A percentile compares a stretch with the other conserved stretches of the same genome.
phyloP scores from a whole-genome alignment of 768 basidiomycete species.

The Collybia mongolica region DNA sequence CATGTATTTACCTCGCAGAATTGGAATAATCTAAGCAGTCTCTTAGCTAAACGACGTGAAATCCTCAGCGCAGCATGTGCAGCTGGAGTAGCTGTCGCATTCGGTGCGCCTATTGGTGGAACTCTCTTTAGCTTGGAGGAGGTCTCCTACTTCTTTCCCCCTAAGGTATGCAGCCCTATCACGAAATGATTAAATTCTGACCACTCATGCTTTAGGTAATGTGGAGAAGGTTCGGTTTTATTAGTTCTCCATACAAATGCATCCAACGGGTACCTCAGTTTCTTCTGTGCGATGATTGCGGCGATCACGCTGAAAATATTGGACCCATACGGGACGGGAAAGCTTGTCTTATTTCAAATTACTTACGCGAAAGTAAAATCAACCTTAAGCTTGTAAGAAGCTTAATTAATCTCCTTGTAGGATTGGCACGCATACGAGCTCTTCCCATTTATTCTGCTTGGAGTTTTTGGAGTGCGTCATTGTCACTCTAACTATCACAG shows the following conservation, averaged over 20 bases:
- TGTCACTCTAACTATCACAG: neutral
- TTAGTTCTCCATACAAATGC: constrained; percentile 23
- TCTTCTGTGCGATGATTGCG: constrained; percentile 98
- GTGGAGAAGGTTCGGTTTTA: constrained; percentile 77
- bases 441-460: constrained; percentile 79
- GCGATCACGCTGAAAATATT: constrained; percentile 91
- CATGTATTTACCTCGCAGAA: constrained; percentile 9
- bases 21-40: neutral
- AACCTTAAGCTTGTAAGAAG: neutral
- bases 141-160: constrained; percentile 95
- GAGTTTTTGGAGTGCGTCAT: constrained; percentile 77
- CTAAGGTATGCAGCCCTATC: constrained; percentile 54
- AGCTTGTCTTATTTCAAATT: constrained; percentile 89
- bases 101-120: constrained; percentile 95
- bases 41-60: constrained; percentile 85
- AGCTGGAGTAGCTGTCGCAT: constrained; percentile 96
- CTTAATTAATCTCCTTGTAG: constrained; percentile 29
- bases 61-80: constrained; percentile 95
- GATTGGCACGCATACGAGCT: constrained; percentile 95
- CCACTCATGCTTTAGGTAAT: constrained; percentile 55
- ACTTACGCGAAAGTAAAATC: constrained; percentile 74
- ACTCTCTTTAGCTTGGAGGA: constrained; percentile 93
- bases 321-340: constrained; percentile 94
- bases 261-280: constrained; percentile 47
- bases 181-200: neutral